phyloP scores from a whole-genome alignment of 257 asterid species.

The Nicotiana tomentosiformis region DNA sequence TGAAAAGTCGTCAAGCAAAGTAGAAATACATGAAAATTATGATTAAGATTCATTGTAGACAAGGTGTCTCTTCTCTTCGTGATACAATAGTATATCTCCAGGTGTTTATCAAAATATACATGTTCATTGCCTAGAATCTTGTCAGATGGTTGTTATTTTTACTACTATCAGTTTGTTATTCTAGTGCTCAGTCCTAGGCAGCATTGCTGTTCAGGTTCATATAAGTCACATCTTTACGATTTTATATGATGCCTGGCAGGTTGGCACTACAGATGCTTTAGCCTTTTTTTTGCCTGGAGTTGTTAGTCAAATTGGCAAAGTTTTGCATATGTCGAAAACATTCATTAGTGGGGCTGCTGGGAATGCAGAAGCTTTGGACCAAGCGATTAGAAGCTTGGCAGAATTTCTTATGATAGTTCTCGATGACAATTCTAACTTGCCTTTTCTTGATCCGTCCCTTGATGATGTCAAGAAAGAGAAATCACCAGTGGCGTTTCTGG shows the following conservation, averaged over 20 bases:
- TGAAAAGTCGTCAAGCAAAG: background rate
- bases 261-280: slow-evolving; percentile 86
- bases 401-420: slow-evolving; percentile 75
- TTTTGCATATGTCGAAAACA: slow-evolving; percentile 63
- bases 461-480: slow-evolving; percentile 39
- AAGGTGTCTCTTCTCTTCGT: background rate
- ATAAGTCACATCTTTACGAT: background rate
- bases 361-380: slow-evolving; percentile 68
- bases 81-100: background rate
- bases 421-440: slow-evolving; percentile 39
- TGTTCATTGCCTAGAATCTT: background rate
- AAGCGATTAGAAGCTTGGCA: slow-evolving; percentile 64
- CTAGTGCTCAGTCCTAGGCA: background rate
- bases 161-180: background rate
- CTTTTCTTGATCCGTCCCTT: slow-evolving; percentile 20
- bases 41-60: background rate
- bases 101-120: background rate
- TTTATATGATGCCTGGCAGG: slow-evolving; percentile 44
- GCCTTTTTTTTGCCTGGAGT: slow-evolving; percentile 97
- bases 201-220: background rate
- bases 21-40: background rate
- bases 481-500: slow-evolving; percentile 50
- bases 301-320: slow-evolving; percentile 86
- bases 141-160: background rate
- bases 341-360: slow-evolving; percentile 97